Evolutionary conservation across 495 filamentous ascomycete genomes (phyloP), one percentile per base, ranked within the genome.

Genomic region (Tuber microsphaerosporum): DNA sequence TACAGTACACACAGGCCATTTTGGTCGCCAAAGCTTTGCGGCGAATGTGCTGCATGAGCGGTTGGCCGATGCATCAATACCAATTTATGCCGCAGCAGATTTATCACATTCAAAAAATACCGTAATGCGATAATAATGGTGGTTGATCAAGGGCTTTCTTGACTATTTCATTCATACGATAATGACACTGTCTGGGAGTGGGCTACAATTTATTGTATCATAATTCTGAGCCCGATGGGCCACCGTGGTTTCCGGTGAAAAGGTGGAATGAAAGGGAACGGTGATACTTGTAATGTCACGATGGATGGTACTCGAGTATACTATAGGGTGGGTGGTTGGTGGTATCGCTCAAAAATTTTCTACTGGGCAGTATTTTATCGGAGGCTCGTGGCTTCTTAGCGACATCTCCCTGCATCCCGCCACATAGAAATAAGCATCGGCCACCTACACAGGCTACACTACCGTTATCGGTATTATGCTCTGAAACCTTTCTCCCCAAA

Each of bases 21-120:
- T 65, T 19, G 26, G 5, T 26, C 12, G 31, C 14, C 56, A 34
- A 26, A 65, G 19, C 0, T 31, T 1, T 34, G 26, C 4, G 26
- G 56, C 26, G 26, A 65, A 65, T 34, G 56, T 65, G 56, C 56
- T 65, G 56, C 56, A 65, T 65, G 56, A 65, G 26, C 56, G 56
- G 56, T 65, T 26, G 56, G 26, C 26, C 56, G 56, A 65, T 65
- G 56, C 56, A 65, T 65, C 56, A 34, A 3, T 31, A 65, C 17
- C 14, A 14, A 65, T 65, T 34, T 34, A 65, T 65, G 56, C 8
- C 14, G 56, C 56, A 65, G 26, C 26, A 65, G 26, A 19, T 19
- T 65, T 65, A 65, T 65, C 56, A 8, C 56, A 65, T n/a, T 34
- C 56, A 17, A 7, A 34, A 16, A 37, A 37, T n/a, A n/a, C n/a